Conservation (phyloP, 495 filamentous ascomycete genomes). For the Sphaerosporella brunnea region DNA sequence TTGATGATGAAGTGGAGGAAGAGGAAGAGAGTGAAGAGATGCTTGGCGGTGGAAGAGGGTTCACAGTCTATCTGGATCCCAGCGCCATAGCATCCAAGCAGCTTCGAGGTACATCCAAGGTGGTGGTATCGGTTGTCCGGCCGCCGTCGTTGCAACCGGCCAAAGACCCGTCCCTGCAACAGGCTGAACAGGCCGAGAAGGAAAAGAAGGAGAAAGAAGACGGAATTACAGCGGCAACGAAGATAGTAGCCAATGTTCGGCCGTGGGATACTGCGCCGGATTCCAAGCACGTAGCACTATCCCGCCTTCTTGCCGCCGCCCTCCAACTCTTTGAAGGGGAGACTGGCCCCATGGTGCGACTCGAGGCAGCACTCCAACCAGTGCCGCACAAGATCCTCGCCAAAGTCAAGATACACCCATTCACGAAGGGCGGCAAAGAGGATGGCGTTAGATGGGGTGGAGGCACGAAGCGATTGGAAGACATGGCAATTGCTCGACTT, state of each 20-base stretch:
- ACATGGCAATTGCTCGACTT: conserved; percentile 19
- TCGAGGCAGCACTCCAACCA: conserved; percentile 55
- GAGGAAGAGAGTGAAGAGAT: conserved; percentile 43
- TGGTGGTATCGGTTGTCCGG: conserved; percentile 56
- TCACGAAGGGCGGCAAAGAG: conserved; percentile 36
- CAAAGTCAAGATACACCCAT: conserved; percentile 63
- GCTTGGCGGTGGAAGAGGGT: conserved; percentile 43
- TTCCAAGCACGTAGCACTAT: conserved; percentile 56
- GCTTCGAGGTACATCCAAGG: conserved; percentile 55
- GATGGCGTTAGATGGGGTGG: conserved; percentile 71
- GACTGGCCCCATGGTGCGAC: conserved; percentile 70
- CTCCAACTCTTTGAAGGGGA: conserved; percentile 48
- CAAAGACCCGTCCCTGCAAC: conserved; percentile 53
- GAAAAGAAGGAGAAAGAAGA: conserved; percentile 28
- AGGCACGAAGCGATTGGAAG: conserved; percentile 44
- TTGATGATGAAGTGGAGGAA: conserved; percentile 35
- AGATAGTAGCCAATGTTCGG: conserved; percentile 54
- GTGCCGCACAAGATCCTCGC: conserved; percentile 34
- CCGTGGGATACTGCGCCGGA: conserved; percentile 80
- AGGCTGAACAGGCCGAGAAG: conserved; percentile 43
- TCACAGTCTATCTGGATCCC: conserved; percentile 39
- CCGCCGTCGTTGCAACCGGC: conserved; percentile 62
- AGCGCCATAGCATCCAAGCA: conserved; percentile 50
- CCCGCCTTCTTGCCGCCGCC: conserved; percentile 50
- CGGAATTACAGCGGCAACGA: conserved; percentile 34